Conservation (phyloP, 805 yeast genomes). For the Cyberlindnera nakhonratchasimensis region DNA sequence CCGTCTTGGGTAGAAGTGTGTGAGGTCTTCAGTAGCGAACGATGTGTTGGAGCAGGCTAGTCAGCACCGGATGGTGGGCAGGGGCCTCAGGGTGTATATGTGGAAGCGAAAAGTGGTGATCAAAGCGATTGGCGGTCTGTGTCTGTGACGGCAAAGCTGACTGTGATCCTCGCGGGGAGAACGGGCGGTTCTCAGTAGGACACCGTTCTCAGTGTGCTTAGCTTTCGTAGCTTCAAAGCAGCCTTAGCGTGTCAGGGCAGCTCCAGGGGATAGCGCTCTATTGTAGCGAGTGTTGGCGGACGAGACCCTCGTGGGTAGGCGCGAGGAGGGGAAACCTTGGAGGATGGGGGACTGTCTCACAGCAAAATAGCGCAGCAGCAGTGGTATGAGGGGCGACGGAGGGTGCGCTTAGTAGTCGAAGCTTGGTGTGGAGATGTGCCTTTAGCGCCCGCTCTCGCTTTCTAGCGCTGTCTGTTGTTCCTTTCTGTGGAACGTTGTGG, state of each 20-base stretch:
- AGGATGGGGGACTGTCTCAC: not conserved
- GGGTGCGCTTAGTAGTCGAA: no score
- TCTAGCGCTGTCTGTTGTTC: not conserved
- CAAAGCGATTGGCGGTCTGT: conserved; percentile 3
- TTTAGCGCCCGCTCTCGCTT: not conserved
- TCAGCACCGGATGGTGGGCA: no score
- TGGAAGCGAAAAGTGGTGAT: not conserved
- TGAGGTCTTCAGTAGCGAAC: not conserved
- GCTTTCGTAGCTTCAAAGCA: not conserved
- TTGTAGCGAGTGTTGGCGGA: not conserved
- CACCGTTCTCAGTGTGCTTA: not conserved
- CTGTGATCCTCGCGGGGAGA: not conserved
- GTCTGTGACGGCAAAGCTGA: not conserved
- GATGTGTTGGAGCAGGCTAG: no score
- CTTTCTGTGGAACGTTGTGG: not conserved
- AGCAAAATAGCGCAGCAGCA: no score
- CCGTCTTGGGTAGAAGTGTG: not conserved
- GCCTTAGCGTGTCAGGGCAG: not conserved
- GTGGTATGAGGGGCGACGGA: no score
- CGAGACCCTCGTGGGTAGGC: not conserved
- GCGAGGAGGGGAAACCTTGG: no score
- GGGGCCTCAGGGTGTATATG: not conserved
- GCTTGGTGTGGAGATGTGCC: no score
- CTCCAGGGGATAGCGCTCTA: not conserved
- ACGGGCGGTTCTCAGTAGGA: not conserved